Conservation (phyloP, 768 basidiomycete genomes). For the Wakefieldia striispora region DNA sequence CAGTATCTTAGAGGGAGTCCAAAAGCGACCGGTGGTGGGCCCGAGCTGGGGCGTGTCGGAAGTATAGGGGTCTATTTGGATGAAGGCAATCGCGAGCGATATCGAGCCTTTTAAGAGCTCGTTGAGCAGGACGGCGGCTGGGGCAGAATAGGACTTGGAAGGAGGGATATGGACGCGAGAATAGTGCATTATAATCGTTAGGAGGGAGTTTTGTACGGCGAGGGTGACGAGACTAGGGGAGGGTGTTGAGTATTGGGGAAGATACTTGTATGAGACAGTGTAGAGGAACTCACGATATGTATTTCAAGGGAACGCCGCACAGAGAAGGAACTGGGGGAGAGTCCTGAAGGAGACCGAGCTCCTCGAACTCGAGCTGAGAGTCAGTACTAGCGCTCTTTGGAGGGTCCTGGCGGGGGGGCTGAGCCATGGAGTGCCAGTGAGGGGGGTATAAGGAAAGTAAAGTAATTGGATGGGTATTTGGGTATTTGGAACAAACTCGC, state of each 20-base stretch:
- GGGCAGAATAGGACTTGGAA: conserved; percentile 83
- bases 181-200: conserved; percentile 96
- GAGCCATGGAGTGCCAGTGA: conserved; percentile 27
- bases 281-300: conserved; percentile 53
- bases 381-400: conserved; percentile 31
- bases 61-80: conserved; percentile 47
- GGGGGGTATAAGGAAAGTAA: conserved; percentile 25
- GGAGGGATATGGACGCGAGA: conserved; percentile 81
- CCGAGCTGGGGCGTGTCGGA: conserved; percentile 31
- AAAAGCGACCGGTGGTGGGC: conserved; percentile 33
- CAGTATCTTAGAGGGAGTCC: conserved; percentile 35
- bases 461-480: too few species aligned
- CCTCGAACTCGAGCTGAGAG: conserved; percentile 44
- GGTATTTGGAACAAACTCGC: not conserved
- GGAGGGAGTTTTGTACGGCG: conserved; percentile 86
- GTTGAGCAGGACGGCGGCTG: conserved; percentile 89
- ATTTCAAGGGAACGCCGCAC: conserved; percentile 74
- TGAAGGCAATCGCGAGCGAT: conserved; percentile 81
- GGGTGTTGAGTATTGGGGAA: conserved; percentile 4
- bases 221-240: conserved; percentile 69
- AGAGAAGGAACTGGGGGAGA: conserved; percentile 48
- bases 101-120: conserved; percentile 92
- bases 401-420: conserved; percentile 13
- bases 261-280: conserved; percentile 28
- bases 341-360: conserved; percentile 42